phyloP scores from a whole-genome alignment of 371 early-diverging fungal genomes.

The Coemansia sp. region DNA sequence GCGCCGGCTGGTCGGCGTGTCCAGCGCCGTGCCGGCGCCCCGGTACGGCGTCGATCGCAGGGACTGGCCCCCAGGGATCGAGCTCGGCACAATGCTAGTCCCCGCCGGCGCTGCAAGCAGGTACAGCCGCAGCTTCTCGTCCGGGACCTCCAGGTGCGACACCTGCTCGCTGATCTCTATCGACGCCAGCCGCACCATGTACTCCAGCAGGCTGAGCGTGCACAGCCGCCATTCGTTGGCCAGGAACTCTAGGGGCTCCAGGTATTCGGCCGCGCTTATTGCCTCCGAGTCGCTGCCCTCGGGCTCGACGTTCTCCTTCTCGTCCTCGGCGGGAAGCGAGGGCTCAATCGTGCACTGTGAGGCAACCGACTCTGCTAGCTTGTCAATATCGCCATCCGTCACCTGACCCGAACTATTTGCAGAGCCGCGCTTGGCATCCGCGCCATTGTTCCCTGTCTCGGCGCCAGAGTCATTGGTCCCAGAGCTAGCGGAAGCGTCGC shows the following conservation, averaged over 20 bases:
- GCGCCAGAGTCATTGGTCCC: not conserved
- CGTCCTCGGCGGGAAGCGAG: not conserved
- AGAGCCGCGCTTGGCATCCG: not conserved
- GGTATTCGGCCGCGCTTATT: not conserved
- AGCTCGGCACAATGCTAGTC: not conserved
- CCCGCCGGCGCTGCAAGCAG: constrained; percentile 6
- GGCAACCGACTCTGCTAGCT: constrained; percentile 14
- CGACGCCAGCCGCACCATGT: constrained; percentile 61
- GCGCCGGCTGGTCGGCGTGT: not conserved
- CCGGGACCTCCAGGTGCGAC: constrained; percentile 64
- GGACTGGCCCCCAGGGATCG: constrained; percentile 5
- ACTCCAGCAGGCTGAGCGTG: constrained; percentile 66
- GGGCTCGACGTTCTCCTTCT: constrained; percentile 5
- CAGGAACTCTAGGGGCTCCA: constrained; percentile 19
- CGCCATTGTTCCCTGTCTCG: constrained; percentile 12
- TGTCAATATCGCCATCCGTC: constrained; percentile 9
- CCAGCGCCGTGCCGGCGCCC: not conserved
- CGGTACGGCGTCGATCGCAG: constrained; percentile 6
- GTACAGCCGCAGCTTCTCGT: constrained; percentile 67
- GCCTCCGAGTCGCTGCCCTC: not conserved
- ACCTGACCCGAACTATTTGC: not conserved
- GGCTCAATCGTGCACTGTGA: constrained; percentile 12
- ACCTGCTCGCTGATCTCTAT: constrained; percentile 64
- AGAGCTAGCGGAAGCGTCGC: not conserved
- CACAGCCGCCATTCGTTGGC: constrained; percentile 41